Conservation (phyloP, 2,329 filamentous ascomycete genomes). For the Xylariales sp. region DNA sequence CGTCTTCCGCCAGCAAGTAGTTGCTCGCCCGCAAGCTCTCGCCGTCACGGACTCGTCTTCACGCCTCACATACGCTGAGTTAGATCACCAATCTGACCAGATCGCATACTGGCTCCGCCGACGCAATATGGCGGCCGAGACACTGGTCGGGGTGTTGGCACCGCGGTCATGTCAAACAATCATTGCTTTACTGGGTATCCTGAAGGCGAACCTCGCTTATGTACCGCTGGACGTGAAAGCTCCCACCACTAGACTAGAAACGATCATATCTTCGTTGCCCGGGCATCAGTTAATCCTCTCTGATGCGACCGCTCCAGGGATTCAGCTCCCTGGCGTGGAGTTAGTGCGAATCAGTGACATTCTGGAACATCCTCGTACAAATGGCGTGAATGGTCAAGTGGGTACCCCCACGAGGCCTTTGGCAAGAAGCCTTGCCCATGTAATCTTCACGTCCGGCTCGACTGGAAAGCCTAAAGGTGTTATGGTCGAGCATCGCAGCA, state of each 20-base stretch:
- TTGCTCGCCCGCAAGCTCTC: constrained; percentile 4
- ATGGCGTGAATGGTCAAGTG: constrained; percentile 13
- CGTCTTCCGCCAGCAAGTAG: constrained; percentile 29
- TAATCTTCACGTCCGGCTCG: constrained; percentile 31
- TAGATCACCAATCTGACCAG: constrained; percentile 28
- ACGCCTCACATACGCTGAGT: constrained; percentile 28
- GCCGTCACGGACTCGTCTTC: constrained; percentile 28
- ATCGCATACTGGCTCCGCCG: constrained; percentile 23
- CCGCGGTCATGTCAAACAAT: constrained; percentile 30
- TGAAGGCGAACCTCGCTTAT: constrained; percentile 29
- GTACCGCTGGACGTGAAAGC: constrained; percentile 18
- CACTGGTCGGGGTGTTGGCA: constrained; percentile 27
- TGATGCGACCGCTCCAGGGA: background rate
- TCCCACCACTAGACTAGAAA: constrained; percentile 17
- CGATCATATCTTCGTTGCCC: constrained; percentile 22
- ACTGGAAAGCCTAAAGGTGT: constrained; percentile 28
- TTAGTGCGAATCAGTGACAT: constrained; percentile 18
- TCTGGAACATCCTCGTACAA: constrained; percentile 5
- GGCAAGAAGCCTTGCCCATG: constrained; percentile 27
- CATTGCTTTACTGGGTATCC: constrained; percentile 22
- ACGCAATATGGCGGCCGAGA: constrained; percentile 28
- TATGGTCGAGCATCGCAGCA: constrained; percentile 27
- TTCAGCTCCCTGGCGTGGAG: constrained; percentile 17
- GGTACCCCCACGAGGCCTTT: background rate
- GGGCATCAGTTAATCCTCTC: constrained; percentile 12